Conservation (phyloP, 1,284 basidiomycete genomes). For the Entoloma clypeatum region DNA sequence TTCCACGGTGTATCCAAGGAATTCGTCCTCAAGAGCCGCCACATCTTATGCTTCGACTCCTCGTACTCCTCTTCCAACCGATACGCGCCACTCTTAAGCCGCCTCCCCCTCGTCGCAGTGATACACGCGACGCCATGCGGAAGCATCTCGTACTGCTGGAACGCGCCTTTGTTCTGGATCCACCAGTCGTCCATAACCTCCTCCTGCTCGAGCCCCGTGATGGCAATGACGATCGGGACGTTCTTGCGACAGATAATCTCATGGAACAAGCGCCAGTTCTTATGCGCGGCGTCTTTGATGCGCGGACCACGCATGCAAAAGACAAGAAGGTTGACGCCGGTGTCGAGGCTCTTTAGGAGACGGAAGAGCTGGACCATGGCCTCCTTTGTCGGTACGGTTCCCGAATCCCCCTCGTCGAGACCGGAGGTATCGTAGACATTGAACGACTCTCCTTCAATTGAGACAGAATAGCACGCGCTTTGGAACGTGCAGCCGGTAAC, state of each 20-base stretch:
- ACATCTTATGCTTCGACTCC: constrained; percentile 20
- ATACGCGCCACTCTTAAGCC: constrained; percentile 8
- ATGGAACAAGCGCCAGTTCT: constrained; percentile 38
- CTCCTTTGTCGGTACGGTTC: constrained; percentile 23
- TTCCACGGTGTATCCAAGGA: constrained; percentile 14
- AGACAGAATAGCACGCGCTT: constrained; percentile 14
- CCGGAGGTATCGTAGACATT: constrained; percentile 38
- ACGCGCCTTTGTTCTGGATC: constrained; percentile 29
- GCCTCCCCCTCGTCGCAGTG: constrained; percentile 30
- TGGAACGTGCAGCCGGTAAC: constrained; percentile 23
- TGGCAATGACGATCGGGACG: constrained; percentile 37
- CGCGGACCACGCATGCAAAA: constrained; percentile 38
- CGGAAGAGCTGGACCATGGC: constrained; percentile 33
- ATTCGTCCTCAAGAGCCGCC: constrained; percentile 13
- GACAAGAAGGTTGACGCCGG: constrained; percentile 39
- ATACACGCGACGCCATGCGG: constrained; percentile 36
- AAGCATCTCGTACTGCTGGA: constrained; percentile 29
- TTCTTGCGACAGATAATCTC: constrained; percentile 34
- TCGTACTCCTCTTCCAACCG: constrained; percentile 23
- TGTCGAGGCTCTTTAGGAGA: constrained; percentile 30
- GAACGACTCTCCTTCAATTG: constrained; percentile 18
- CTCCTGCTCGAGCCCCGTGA: constrained; percentile 41
- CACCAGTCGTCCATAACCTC: constrained; percentile 40
- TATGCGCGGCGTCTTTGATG: constrained; percentile 32
- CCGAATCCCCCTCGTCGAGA: constrained; percentile 35